Evolutionary conservation across 805 yeast genomes (phyloP).

Genomic region (Cephaloascus albidus): DNA sequence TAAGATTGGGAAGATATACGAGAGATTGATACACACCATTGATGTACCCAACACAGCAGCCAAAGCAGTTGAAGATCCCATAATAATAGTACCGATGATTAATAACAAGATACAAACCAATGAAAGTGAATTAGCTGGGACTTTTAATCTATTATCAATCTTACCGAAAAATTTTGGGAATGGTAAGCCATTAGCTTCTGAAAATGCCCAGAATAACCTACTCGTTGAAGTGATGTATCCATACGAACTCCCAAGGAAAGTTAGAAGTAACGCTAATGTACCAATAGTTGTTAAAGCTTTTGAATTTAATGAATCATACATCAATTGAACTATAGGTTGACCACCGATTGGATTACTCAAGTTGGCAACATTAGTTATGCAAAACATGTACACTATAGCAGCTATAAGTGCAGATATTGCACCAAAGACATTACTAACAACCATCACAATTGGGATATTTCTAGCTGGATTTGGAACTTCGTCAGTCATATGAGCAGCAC

Average conservation of each 20-base stretch:
- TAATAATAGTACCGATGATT: constrained; percentile 16
- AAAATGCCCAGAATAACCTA: constrained; percentile 22
- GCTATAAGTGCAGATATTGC: constrained; percentile 19
- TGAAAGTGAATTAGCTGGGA: constrained; percentile 12
- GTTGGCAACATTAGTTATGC: constrained; percentile 9
- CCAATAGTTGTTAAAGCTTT: constrained; percentile 17
- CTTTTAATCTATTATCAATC: constrained; percentile 12
- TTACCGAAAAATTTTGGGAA: constrained; percentile 17
- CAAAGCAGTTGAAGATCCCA: constrained; percentile 19
- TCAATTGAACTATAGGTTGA: constrained; percentile 13
- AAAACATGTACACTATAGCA: constrained; percentile 18
- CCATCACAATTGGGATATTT: constrained; percentile 22
- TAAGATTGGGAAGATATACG: constrained; percentile 18
- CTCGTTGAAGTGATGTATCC: constrained; percentile 17
- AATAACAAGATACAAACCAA: constrained; percentile 13
- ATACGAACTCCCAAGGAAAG: constrained; percentile 9
- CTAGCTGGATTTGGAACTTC: constrained; percentile 18
- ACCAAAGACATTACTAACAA: constrained; percentile 15
- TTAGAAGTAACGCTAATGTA: constrained; percentile 7
- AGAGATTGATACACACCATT: constrained; percentile 19
- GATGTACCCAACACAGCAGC: constrained; percentile 19
- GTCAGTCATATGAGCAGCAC: constrained; percentile 23
- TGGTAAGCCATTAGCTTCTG: constrained; percentile 22
- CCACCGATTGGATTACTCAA: constrained; percentile 12
- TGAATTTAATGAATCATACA: constrained; percentile 14